Evolutionary conservation across 495 filamentous ascomycete species (phyloP), one percentile per base, ranked within the genome.

Genomic region (Parmelia sp.): DNA sequence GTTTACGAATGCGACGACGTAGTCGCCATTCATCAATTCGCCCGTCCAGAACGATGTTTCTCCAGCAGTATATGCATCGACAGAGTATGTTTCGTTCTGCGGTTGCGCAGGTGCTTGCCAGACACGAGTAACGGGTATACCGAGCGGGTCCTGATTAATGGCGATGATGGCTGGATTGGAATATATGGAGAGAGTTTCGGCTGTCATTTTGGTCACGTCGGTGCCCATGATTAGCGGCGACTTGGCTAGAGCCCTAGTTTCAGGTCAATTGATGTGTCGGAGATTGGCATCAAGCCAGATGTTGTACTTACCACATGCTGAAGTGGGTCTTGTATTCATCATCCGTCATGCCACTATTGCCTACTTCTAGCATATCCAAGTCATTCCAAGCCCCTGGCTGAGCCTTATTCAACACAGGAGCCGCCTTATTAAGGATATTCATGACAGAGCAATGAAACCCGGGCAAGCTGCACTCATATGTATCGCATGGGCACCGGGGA

Each of bases 301-400:
- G 15, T 29, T 9, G 8, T 27, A 36, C 66, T 5, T 60, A 69
- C 74, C 74, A 77, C 49, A 77, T 70, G 40, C 63, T 71, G 66
- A 77, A 74, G 53, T 74, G 78, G 23, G 66, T 66, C 37, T 70
- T 68, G 19, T 74, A 72, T 61, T 77, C 72, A 7, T 73, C 74
- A 37, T 80, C 74, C 12, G 76, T 82, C 62, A 88, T 74, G 8
- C 75, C 78, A 23, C 77, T 78, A 60, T 86, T 88, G 29, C 86
- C 87, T 57, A 89, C 82, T 71, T 88, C 86, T 60, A 70, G 57
- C 82, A 85, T 85, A 68, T 89, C 86, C 31, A 82, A 60, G 61
- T 76, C 74, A 56, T 77, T 77, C 74, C 74, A 76, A 8, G 67
- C 73, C 35, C 72, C 72, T 4, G 73, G 68, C 40, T 71, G 68